Percentiles rank a stretch among this genome's conserved stretches.
Evolutionary conservation across 768 basidiomycete species (phyloP).

Genomic region (Tulasnella calospora): DNA sequence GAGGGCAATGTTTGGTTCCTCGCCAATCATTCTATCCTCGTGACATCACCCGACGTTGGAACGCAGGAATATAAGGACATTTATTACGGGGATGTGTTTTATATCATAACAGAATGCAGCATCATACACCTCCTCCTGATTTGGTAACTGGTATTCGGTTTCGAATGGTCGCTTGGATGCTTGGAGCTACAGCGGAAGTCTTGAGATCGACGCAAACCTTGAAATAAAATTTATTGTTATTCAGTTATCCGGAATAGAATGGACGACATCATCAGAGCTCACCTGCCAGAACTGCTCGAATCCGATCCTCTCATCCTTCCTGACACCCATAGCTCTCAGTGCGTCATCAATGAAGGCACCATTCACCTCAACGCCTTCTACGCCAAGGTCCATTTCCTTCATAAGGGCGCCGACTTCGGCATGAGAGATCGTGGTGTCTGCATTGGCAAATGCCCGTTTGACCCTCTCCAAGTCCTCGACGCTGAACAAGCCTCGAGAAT

Average conservation of each 20-base stretch:
- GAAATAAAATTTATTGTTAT: slow-evolving; percentile 1
- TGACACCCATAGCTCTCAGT: slow-evolving; percentile 68
- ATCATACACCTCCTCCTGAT: slow-evolving; percentile 49
- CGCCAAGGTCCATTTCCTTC: slow-evolving; percentile 40
- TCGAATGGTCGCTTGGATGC: slow-evolving; percentile 36
- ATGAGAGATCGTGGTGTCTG: slow-evolving; percentile 38
- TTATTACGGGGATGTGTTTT: neutral
- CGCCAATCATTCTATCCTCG: too few relatives aligned
- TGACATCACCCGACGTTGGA: neutral
- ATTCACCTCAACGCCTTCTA: slow-evolving; percentile 51
- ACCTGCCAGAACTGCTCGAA: slow-evolving; percentile 90
- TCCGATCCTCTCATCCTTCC: slow-evolving; percentile 51
- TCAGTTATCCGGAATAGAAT: slow-evolving; percentile 17
- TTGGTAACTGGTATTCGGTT: slow-evolving; percentile 52
- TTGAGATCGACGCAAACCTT: slow-evolving; percentile 72
- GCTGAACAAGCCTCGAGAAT: slow-evolving; percentile 33
- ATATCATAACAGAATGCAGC: neutral
- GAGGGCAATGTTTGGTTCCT: too few relatives aligned
- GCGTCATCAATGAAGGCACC: slow-evolving; percentile 68
- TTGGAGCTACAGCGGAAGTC: slow-evolving; percentile 52
- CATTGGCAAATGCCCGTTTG: slow-evolving; percentile 36
- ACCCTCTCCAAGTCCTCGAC: slow-evolving; percentile 41
- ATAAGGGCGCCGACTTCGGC: slow-evolving; percentile 41
- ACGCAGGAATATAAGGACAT: neutral
- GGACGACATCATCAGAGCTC: slow-evolving; percentile 31